Evolutionary conservation across 192 early-diverging fungal genomes (phyloP), one percentile per base, ranked within the genome.

Genomic region (Obelidium mucronatum): DNA sequence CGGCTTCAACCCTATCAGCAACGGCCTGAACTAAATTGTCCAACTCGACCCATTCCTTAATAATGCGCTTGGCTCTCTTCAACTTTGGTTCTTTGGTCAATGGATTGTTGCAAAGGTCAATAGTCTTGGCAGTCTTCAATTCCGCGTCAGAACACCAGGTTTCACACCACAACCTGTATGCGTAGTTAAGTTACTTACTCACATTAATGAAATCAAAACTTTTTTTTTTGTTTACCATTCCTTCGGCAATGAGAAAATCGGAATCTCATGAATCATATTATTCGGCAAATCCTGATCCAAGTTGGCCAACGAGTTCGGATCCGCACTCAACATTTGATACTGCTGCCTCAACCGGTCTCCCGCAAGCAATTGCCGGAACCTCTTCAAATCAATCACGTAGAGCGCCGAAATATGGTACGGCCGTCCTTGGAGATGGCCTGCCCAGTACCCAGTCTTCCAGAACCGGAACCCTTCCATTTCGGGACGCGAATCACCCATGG

Each of bases 61-160:
- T 80, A 81, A 96, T 91, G 2, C 97, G 84, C 40, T 90, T 88
- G 1, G 97, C 97, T 3, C 97, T 89, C 69, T 96, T 92, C 4
- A 99, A 85, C 85, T 99, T 99, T n/a, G 96, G 96, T 70, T 99
- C 97, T 80, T 97, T 98, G 4, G 96, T 99, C 79, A 98, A 84
- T 1, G 97, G 97, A 83, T 99, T 98, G 78, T 99, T 99, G 87
- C 97, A 99, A 91, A 99, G 84, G 85, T 99, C 97, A 70, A 99
- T 99, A 0, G 97, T 98, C 82, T 96, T 97, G 2, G 97, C 97
- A 17, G 65, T 90, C n/a, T 86, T 87, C 53, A 98, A 76, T 2
- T 87, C 88, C 60, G 87, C 90, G 76, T 98, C 94, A 35, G 92
- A 90, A 80, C 97, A 99, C 97, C 97, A 99, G 5, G 97, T 99